Evolutionary conservation across 108 stramenopile genomes (phyloP).

Genomic region (Stephanodiscus triporus): DNA sequence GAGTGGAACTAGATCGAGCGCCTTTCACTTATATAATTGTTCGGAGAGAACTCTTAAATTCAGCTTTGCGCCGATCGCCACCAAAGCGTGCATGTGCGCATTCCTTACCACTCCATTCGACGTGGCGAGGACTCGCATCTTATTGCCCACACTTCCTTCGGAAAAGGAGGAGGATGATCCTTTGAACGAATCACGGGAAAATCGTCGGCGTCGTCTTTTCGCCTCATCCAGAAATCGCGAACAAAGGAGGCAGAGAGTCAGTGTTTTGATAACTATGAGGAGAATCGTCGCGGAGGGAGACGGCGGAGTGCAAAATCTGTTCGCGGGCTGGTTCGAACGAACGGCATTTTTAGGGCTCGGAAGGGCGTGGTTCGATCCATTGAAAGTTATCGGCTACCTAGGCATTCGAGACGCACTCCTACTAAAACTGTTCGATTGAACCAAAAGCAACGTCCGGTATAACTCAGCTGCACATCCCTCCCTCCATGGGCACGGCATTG

Average conservation of each 20-base stretch:
- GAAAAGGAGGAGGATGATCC: constrained; percentile 33
- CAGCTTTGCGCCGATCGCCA: too few species aligned
- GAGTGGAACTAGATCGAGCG: background rate
- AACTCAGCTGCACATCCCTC: constrained; percentile 67
- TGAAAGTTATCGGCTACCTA: constrained; percentile 75
- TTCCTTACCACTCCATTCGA: constrained; percentile 88
- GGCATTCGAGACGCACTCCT: constrained; percentile 80
- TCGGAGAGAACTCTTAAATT: too few species aligned
- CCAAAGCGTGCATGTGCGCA: constrained; percentile 62
- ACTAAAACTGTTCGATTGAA: constrained; percentile 66
- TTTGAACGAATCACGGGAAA: too few species aligned
- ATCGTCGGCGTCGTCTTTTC: constrained; percentile 20
- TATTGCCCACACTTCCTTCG: constrained; percentile 58
- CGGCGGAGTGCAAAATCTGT: constrained; percentile 74
- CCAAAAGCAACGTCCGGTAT: too few species aligned
- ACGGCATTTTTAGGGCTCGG: constrained; percentile 77
- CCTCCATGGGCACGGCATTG: constrained; percentile 85
- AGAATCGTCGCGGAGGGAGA: constrained; percentile 66
- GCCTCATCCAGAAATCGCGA: constrained; percentile 41
- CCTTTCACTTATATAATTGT: background rate
- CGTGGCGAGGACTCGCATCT: constrained; percentile 78
- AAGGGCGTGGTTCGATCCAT: constrained; percentile 84
- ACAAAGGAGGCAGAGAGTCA: constrained; percentile 29
- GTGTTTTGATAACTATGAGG: constrained; percentile 60
- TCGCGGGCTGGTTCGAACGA: constrained; percentile 82